Evolutionary conservation across 2,329 filamentous ascomycete genomes (phyloP), one percentile per base, ranked within the genome.

Genomic region (Aspergillus uvarum): DNA sequence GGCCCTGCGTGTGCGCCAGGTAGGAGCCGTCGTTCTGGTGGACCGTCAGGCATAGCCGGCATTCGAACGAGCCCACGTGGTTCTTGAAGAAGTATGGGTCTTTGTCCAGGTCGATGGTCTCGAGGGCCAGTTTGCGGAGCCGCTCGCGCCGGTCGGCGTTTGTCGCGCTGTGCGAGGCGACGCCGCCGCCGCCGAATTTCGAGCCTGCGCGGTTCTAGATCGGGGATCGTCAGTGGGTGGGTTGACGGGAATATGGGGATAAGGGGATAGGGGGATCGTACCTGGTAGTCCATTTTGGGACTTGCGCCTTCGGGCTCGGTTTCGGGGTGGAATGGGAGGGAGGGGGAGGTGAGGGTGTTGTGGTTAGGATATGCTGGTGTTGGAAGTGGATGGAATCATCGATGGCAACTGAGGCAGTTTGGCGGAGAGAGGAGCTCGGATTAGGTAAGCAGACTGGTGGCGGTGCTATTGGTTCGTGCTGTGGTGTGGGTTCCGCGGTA

Each of bases 41-140:
- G 4, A 98, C 94, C 0, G 95, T 99, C 26, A 99, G 83, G 74
- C 95, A 99, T 47, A 99, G 89, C 31, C 95, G 91, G 77, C 95
- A 99, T 79, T 99, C 95, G 79, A 97, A 99, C 72, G 90, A 95
- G 73, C 95, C 95, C 70, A 98, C 91, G 79, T 99, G 94, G 83
- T 99, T 99, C 78, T 96, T 96, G 88, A 99, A 99, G 83, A 98
- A 97, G 85, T 98, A 99, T 0, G 95, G 95, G 80, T 99, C 95
- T 81, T 97, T 98, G 80, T 98, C 95, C 64, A 98, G 90, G 81
- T 98, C 94, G 83, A 99, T 99, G 58, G 92, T 96, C 81, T 99
- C 95, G 73, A 99, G 91, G 60, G 95, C 95, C 74, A 99, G 92
- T 82, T 97, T 97, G 77, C 94, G 92, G 44, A 99, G 89, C 65